Percentiles rank a stretch among this genome's conserved stretches.
Conservation (phyloP, 305 asterid species). For the Solanum hybrid region DNA sequence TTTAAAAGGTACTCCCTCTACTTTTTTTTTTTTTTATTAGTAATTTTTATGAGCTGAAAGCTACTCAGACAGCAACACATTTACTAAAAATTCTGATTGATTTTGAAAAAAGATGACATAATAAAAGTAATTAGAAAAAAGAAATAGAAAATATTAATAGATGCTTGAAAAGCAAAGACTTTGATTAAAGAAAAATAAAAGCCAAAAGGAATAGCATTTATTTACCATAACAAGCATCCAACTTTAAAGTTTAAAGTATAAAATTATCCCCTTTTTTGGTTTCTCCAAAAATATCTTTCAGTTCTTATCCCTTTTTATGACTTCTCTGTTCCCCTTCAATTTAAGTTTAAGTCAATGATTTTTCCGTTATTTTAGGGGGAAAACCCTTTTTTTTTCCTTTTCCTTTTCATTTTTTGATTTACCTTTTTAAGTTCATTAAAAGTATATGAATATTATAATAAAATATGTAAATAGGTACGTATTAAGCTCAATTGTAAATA, state of each 20-base stretch:
- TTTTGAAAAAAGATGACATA: neutral
- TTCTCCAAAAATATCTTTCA: neutral
- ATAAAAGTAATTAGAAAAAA: neutral
- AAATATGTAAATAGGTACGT: neutral
- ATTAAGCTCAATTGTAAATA: neutral
- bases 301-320: neutral
- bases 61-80: conserved; percentile 10
- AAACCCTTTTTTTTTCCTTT: neutral
- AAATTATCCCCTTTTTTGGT: conserved; percentile 19
- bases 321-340: neutral
- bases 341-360: neutral
- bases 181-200: conserved; percentile 3
- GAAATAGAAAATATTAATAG: conserved; percentile 3
- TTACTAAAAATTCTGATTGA: neutral
- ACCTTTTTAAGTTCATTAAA: neutral
- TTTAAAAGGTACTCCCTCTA: neutral
- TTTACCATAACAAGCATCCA: conserved; percentile 31
- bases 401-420: neutral
- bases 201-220: conserved; percentile 34
- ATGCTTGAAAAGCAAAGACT: conserved; percentile 15
- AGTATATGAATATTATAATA: neutral
- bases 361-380: neutral
- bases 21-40: conserved; percentile 5
- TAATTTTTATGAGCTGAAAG: conserved; percentile 1
- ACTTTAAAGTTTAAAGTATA: conserved; percentile 23